Conservation (phyloP, 2,329 filamentous ascomycete genomes). For the Venturia oleaginea region DNA sequence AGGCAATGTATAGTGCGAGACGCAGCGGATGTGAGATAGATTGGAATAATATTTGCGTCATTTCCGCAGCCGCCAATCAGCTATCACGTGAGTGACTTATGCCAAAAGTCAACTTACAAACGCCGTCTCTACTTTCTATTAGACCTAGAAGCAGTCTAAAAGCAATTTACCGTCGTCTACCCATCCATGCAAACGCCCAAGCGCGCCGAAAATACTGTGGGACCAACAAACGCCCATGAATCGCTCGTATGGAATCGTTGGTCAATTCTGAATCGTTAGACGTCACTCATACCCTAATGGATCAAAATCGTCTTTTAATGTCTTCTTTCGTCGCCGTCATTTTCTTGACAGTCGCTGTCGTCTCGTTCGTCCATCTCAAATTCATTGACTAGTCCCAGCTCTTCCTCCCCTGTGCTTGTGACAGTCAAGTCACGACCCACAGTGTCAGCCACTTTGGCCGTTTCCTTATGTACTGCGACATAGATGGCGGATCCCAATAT, state of each 20-base stretch:
- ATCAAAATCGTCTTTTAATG: neutral
- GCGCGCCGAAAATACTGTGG: neutral
- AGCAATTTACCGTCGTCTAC: neutral
- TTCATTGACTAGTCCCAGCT: neutral
- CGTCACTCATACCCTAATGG: neutral
- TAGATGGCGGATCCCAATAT: conserved; percentile 59
- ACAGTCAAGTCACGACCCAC: neutral
- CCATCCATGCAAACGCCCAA: neutral
- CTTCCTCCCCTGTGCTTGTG: neutral
- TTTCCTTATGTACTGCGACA: conserved; percentile 47
- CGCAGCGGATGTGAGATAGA: no score
- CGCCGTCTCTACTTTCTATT: neutral
- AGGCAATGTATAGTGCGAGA: no score
- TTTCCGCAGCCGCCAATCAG: no score
- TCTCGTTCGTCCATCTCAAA: neutral
- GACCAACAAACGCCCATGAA: neutral
- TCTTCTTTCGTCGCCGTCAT: neutral
- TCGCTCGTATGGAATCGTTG: neutral
- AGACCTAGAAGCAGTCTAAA: neutral
- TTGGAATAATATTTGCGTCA: no score
- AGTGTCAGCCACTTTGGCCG: neutral
- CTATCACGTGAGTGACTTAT: neutral
- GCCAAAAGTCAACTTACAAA: neutral
- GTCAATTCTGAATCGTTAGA: neutral
- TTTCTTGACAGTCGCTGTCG: neutral